Base-by-base conservation (phyloP, 495 filamentous ascomycete genomes). In the Aspergillus wentii region DNA sequence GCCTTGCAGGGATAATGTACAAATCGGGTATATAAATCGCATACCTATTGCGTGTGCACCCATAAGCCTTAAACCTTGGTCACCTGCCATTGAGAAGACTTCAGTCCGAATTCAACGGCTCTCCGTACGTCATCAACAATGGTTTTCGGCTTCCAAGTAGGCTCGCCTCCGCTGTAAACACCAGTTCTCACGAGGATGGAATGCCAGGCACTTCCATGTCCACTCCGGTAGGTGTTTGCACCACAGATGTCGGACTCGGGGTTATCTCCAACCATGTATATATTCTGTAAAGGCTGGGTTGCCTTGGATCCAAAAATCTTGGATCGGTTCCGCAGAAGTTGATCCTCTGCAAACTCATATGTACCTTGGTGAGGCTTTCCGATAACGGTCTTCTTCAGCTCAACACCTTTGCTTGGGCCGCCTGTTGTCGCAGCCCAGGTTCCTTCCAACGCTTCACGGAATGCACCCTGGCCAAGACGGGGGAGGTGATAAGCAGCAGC, bases 191-290 rank as follows among this genome's bases (percentile, higher is more conserved):
- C 89, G 38, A 99, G 64, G 10, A 95, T 71, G 23, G 82, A 85
- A 14, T 71, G 55, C 92, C 92, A 99, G 50, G 77, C 60, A 16
- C 79, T 88, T 5, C 82, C 82, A 28, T 63, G 45, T 7, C 68
- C 59, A 42, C 83, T 88, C 9, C 53, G 50, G 56, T 83, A 92
- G 20, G 68, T 69, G 50, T 95, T 97, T 17, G 86, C 91, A n/a
- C 94, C 92, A 9, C 72, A 64, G 41, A 99, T 94, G 60, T 99
- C 92, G 19, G 80, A 86, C 54, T 86, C 86, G 0, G 92, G 91
- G 48, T 97, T 99, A 49, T 99, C 92, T 0, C 92, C 92, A n/a
- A 99, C 74, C 91, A 97, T 96, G 51, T 94, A 97, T 4, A 99
- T 86, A 10, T 68, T 74, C 49, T 64, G 59, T 41, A 95, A 53